Base-by-base conservation (phyloP, 148 eudicot genomes). In the Gaultheria prostrata region DNA sequence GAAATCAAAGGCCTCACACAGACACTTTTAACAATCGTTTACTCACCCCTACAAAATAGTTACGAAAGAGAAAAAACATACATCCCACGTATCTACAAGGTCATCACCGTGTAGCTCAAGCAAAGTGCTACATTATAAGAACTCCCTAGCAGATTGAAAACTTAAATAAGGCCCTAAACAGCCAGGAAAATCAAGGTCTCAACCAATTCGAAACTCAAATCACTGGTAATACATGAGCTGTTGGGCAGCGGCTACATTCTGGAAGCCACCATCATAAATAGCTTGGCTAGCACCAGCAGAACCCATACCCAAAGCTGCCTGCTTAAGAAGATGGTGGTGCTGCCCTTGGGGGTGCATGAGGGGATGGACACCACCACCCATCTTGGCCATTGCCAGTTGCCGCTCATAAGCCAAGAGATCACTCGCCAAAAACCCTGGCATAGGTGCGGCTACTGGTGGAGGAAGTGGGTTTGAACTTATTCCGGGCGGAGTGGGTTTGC, bases 141-240 rank as follows among this genome's bases (percentile, higher is more conserved):
- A 72, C 73, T 73, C 63, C 83, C 81, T 51, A 12, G 39, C 77
- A 53, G 53, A 57, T 81, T 80, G 77, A 84, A 86, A 81, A 84
- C 84, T 78, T 79, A 59, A 79, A 85, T 59, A 26, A 80, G 74
- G 49, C 77, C 84, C 59, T 84, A 51, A 79, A 79, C 51, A 14
- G 54, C 81, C 76, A 80, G 76, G 74, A 67, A 81, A 70, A 84
- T 79, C 79, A 80, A 46, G 83, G 24, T 46, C 51, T 50, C 48
- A 74, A 71, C 79, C 83, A 39, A 39, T 61, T 45, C 12, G 35
- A 35, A 33, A 53, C 10, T 15, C 57, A 76, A 30, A 81, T 94
- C 87, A 95, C 90, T 94, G 95, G 77, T 95, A 95, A 82, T 97
- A 97, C 99, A 97, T 97, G 88, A 94, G 93, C 87, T 95, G 99